A percentile compares a stretch with the other conserved stretches of the same genome.
phyloP scores from a whole-genome alignment of 2,329 filamentous ascomycete species.

The Bipolaris gigantea region DNA sequence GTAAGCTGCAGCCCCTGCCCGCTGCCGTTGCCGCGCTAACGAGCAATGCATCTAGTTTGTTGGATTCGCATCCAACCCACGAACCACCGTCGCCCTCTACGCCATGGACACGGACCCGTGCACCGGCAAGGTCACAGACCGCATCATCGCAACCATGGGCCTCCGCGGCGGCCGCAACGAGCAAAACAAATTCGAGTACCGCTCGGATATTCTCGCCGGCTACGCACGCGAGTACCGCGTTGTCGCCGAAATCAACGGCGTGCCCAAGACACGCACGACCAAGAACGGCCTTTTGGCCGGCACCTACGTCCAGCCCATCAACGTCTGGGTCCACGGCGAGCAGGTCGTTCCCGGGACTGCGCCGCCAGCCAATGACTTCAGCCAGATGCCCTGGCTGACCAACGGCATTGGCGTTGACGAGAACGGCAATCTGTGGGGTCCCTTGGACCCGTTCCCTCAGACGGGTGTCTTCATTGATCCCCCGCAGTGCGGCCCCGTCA shows the following conservation, averaged over 20 bases:
- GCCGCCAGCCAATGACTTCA: not conserved
- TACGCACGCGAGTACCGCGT: not conserved
- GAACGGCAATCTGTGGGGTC: not conserved
- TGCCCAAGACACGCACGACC: not conserved
- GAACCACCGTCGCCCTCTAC: not conserved
- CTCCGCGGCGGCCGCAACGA: not conserved
- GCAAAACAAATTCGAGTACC: not conserved
- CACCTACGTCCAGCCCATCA: not conserved
- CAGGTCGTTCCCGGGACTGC: not conserved
- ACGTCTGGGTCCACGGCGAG: not conserved
- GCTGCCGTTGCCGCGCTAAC: too few relatives aligned
- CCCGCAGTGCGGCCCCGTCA: not conserved
- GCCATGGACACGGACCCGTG: not conserved
- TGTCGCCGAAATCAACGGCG: not conserved
- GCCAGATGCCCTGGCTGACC: not conserved
- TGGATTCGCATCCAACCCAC: not conserved
- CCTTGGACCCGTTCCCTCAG: not conserved
- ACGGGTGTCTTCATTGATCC: not conserved
- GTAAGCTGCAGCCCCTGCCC: too few relatives aligned
- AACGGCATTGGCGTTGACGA: not conserved
- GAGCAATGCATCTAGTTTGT: not conserved
- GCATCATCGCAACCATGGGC: not conserved
- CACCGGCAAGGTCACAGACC: not conserved
- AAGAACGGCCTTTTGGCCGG: not conserved
- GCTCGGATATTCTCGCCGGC: not conserved